Evolutionary conservation across 1,139 yeast species (phyloP).

Genomic region (Torulaspora pretoriensis): DNA sequence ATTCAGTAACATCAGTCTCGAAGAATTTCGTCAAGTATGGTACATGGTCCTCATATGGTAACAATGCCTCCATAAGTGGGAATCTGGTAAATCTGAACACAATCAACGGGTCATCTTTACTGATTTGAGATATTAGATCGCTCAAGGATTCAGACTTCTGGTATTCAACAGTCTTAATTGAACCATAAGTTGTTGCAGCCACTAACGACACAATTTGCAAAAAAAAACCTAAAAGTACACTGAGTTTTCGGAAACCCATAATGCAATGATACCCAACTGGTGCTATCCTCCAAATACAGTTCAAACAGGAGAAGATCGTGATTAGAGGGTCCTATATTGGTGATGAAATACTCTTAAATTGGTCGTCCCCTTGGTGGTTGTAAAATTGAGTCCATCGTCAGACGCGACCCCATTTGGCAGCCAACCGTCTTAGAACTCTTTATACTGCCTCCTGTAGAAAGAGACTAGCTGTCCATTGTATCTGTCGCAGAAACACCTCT

Average conservation of each 20-base stretch:
- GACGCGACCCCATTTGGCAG: constrained; percentile 2
- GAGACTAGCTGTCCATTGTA: no score
- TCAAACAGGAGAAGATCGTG: not conserved
- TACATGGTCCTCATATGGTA: constrained; percentile 9
- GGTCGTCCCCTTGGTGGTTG: constrained; percentile 13
- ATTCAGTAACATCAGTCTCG: constrained; percentile 14
- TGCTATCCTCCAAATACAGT: not conserved
- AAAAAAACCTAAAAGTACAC: constrained; percentile 1
- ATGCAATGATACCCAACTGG: not conserved
- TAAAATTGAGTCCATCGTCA: constrained; percentile 8
- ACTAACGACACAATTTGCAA: constrained; percentile 10
- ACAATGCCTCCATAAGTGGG: constrained; percentile 18
- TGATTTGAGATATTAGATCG: constrained; percentile 15
- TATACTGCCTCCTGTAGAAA: no score
- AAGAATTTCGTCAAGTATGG: constrained; percentile 24
- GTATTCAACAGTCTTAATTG: constrained; percentile 14
- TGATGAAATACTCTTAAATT: not conserved
- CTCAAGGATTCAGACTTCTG: constrained; percentile 6
- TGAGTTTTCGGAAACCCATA: constrained; percentile 6
- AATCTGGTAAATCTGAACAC: constrained; percentile 26
- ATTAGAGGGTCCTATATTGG: not conserved
- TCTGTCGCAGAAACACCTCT: no score
- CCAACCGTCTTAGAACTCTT: not conserved
- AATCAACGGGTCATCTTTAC: constrained; percentile 23
- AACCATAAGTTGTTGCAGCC: constrained; percentile 17